Conservation (phyloP, 139 green algal genomes). For the Coelastrella sp. region DNA sequence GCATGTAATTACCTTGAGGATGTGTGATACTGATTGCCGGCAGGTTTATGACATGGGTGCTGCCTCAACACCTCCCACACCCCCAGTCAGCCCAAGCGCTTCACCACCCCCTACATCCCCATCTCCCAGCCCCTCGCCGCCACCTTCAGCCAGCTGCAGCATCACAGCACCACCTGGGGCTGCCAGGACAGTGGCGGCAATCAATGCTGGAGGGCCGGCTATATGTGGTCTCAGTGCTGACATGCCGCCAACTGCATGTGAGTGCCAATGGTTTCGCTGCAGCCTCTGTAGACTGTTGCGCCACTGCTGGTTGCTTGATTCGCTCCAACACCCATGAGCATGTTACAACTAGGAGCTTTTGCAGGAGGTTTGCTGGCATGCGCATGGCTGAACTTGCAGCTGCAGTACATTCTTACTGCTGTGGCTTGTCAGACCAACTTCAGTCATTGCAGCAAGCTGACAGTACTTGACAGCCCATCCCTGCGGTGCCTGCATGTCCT, state of each 20-base stretch:
- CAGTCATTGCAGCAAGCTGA: too few relatives aligned
- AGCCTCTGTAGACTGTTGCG: neutral
- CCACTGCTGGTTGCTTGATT: neutral
- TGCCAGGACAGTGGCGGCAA: neutral
- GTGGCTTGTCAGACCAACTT: too few relatives aligned
- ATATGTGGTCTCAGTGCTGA: neutral
- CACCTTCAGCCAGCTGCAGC: neutral
- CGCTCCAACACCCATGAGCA: too few relatives aligned
- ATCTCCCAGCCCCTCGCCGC: neutral
- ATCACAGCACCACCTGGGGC: neutral
- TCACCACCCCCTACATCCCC: neutral
- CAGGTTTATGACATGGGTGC: slow-evolving; percentile 14
- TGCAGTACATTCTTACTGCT: too few relatives aligned
- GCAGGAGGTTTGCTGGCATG: too few relatives aligned
- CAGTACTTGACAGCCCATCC: too few relatives aligned
- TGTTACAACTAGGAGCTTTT: too few relatives aligned
- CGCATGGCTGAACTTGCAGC: too few relatives aligned
- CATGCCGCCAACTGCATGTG: neutral
- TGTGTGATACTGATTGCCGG: neutral
- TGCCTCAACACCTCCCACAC: neutral
- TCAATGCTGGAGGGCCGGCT: neutral
- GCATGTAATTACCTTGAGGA: too few relatives aligned
- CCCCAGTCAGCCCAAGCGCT: neutral
- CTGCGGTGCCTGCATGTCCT: neutral
- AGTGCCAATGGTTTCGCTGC: neutral